Evolutionary conservation across 768 basidiomycete genomes (phyloP).

Genomic region (Pisolithus tinctorius): DNA sequence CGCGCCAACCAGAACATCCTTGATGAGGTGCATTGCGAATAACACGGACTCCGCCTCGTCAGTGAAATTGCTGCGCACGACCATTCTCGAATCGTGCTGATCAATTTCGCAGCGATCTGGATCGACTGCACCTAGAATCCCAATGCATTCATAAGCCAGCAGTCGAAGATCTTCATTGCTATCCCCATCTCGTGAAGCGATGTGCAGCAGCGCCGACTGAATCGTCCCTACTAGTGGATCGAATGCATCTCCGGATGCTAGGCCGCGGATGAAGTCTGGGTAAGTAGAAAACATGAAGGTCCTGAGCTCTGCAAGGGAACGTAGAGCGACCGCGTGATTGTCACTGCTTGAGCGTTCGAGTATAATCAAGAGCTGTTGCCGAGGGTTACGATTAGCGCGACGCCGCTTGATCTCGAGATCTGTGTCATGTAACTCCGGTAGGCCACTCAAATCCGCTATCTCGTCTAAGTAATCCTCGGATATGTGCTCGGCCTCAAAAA

Average conservation of each 20-base stretch:
- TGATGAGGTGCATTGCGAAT: constrained; percentile 84
- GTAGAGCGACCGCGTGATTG: constrained; percentile 69
- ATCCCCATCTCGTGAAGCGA: constrained; percentile 76
- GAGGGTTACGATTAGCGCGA: constrained; percentile 46
- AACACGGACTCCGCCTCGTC: constrained; percentile 68
- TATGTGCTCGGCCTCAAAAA: constrained; percentile 53
- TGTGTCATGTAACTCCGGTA: constrained; percentile 55
- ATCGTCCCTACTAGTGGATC: constrained; percentile 67
- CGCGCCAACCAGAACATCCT: constrained; percentile 78
- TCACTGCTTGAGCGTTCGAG: constrained; percentile 72
- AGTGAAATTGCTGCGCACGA: constrained; percentile 74
- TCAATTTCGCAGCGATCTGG: constrained; percentile 83
- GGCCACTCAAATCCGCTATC: constrained; percentile 67
- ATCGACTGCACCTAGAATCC: constrained; percentile 88
- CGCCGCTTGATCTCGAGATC: constrained; percentile 35
- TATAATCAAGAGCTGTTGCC: constrained; percentile 54
- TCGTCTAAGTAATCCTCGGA: constrained; percentile 60
- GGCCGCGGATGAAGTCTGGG: constrained; percentile 45
- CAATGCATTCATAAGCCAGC: constrained; percentile 84
- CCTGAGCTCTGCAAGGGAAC: constrained; percentile 73
- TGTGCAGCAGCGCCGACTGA: constrained; percentile 57
- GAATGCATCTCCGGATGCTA: constrained; percentile 84
- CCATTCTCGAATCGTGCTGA: constrained; percentile 51
- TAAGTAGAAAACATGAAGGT: constrained; percentile 48
- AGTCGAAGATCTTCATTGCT: constrained; percentile 58